Base-by-base conservation (phyloP, 2,329 filamentous ascomycete species). In the Aspergillus sp. region DNA sequence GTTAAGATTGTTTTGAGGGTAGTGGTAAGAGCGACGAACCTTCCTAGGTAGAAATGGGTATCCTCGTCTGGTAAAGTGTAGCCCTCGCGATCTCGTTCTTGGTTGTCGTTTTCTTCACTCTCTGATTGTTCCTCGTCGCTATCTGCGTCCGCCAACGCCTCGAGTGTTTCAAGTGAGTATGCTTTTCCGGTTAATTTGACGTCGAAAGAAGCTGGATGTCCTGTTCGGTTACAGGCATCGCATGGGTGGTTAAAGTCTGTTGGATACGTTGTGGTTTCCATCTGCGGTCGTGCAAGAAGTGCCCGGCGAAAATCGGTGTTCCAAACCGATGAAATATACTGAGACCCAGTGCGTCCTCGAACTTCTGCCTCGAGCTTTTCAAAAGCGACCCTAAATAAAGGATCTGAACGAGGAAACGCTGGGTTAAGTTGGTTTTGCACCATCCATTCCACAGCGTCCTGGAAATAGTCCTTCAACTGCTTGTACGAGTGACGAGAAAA, bases 341-440 rank as follows among this genome's bases (percentile, higher is more conserved):
- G 90, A 4, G 87, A 91, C 3, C 81, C 83, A 0, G 87, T 86
- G 3, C 90, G 81, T 0, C 85, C 88, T 40, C 78, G 80, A 14
- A 90, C 84, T 69, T 92, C 88, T 62, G 90, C 85, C 62, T 90
- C 84, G 0, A 93, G 78, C 67, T 90, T 91, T 49, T 77, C 76
- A 77, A 91, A 92, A 0, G 89, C 86, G 25, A 89, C 79, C 12
- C 75, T 67, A 71, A 91, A 95, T 12, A 91, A 76, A 7, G 83
- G 79, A 59, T 90, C 84, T 5, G 82, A 76, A 17, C 82, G 81
- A 11, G 82, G 76, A 66, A 92, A 93, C 0, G 80, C 84, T 0
- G 89, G 90, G 63, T 92, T 88, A 51, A 95, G 81, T 64, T 88
- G 87, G 68, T 89, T 90, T 66, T 91, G 89, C 2, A 93, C 87